Evolutionary conservation across 2,329 filamentous ascomycete species (phyloP).

Genomic region (Phyllosticta capitalensis): DNA sequence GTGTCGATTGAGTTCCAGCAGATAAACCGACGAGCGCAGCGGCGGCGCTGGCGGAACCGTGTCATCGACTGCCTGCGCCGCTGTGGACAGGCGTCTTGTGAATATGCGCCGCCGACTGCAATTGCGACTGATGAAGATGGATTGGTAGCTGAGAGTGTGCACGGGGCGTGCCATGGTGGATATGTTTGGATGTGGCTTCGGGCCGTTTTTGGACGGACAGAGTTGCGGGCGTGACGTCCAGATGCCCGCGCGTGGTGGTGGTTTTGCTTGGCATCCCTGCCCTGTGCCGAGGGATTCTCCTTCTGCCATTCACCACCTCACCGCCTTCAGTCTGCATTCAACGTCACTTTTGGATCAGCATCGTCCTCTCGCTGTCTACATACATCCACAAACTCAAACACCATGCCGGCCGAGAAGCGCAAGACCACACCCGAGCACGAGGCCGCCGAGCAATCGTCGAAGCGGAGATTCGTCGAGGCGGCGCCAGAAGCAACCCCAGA

Average conservation of each 20-base stretch:
- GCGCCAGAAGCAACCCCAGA: background rate
- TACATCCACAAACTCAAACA: background rate
- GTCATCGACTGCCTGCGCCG: background rate
- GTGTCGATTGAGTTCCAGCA: background rate
- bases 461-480: conserved; percentile 23
- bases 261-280: background rate
- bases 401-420: conserved; percentile 19
- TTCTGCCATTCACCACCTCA: background rate
- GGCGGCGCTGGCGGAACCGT: background rate
- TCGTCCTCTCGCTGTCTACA: background rate
- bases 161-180: background rate
- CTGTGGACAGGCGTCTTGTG: background rate
- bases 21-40: background rate
- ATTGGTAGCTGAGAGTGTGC: background rate
- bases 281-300: background rate
- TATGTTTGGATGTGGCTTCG: background rate
- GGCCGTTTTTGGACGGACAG: background rate
- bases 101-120: background rate
- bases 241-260: background rate
- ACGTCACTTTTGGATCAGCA: background rate
- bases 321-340: background rate
- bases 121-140: background rate
- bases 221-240: background rate
- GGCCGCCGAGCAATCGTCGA: conserved; percentile 21
- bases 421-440: conserved; percentile 27